Conservation (phyloP, 2,329 filamentous ascomycete genomes). For the Fusarium abutilonis region DNA sequence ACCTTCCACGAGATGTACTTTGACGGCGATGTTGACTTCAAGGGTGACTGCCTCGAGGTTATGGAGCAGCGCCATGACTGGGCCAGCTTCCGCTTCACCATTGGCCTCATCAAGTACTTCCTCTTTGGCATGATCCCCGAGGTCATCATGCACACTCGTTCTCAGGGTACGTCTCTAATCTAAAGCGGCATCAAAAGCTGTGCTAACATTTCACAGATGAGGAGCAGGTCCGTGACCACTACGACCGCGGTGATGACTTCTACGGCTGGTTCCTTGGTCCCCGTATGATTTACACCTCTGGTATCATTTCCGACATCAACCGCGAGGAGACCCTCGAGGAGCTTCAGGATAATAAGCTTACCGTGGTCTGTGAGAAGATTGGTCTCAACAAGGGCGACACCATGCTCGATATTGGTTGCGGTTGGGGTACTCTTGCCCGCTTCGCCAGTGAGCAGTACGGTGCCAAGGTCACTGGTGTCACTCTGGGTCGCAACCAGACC, state of each 20-base stretch:
- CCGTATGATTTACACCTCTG: slow-evolving; percentile 98
- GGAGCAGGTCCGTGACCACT: slow-evolving; percentile 97
- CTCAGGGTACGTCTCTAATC: slow-evolving; percentile 66
- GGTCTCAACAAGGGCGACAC: slow-evolving; percentile 81
- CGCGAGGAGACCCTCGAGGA: slow-evolving; percentile 92
- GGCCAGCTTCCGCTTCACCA: slow-evolving; percentile 92
- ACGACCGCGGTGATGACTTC: slow-evolving; percentile 97
- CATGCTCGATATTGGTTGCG: slow-evolving; percentile 94
- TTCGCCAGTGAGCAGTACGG: slow-evolving; percentile 94
- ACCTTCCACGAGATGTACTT: slow-evolving; percentile 99
- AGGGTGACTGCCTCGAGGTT: slow-evolving; percentile 87
- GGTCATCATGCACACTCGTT: slow-evolving; percentile 90
- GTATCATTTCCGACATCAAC: slow-evolving; percentile 88
- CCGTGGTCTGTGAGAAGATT: slow-evolving; percentile 96
- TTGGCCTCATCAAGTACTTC: slow-evolving; percentile 87
- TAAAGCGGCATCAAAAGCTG: not conserved
- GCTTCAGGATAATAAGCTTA: slow-evolving; percentile 97
- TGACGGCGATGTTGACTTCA: slow-evolving; percentile 92
- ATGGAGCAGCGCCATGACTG: slow-evolving; percentile 97
- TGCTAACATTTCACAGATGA: slow-evolving; percentile 63
- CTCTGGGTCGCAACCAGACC: slow-evolving; percentile 94
- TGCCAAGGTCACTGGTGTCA: slow-evolving; percentile 86
- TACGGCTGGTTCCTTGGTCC: slow-evolving; percentile 98
- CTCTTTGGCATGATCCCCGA: slow-evolving; percentile 88
- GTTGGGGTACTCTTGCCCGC: slow-evolving; percentile 95